Evolutionary conservation across 2,329 filamentous ascomycete species (phyloP).

Genomic region (Endocalyx cinctus): DNA sequence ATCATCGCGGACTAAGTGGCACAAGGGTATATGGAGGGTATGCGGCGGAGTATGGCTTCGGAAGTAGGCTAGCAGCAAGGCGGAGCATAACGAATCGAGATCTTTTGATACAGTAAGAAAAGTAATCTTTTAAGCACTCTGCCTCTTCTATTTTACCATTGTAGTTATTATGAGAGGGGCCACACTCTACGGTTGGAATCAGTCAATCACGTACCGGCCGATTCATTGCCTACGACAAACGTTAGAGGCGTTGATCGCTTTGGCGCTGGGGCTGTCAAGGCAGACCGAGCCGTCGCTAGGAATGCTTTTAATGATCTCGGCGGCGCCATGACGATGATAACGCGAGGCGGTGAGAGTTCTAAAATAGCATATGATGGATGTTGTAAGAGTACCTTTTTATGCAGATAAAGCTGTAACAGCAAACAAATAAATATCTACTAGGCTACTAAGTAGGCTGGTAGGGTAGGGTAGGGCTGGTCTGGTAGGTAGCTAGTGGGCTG

Average conservation of each 20-base stretch:
- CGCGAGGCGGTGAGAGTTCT: no score
- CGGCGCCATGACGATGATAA: no score
- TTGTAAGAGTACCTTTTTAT: no score
- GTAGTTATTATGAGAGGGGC: neutral
- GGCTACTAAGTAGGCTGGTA: no score
- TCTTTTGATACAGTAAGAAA: slow-evolving; percentile 46
- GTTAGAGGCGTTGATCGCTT: slow-evolving; percentile 46
- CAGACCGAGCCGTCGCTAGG: slow-evolving; percentile 43
- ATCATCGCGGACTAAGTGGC: slow-evolving; percentile 65
- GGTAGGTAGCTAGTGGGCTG: no score
- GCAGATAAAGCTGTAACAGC: no score
- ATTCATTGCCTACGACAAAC: slow-evolving; percentile 65
- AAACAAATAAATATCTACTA: no score
- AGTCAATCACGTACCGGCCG: slow-evolving; percentile 46
- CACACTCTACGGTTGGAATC: no score
- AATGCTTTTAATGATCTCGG: slow-evolving; percentile 41
- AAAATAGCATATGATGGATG: no score
- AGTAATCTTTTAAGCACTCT: neutral
- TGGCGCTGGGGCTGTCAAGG: slow-evolving; percentile 38
- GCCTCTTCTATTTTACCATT: neutral
- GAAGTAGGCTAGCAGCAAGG: slow-evolving; percentile 70
- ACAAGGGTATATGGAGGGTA: slow-evolving; percentile 64
- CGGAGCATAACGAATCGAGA: slow-evolving; percentile 74
- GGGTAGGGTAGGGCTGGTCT: no score
- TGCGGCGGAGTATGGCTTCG: slow-evolving; percentile 53